phyloP scores from a whole-genome alignment of 2,329 filamentous ascomycete genomes.

The Fusarium sp. region DNA sequence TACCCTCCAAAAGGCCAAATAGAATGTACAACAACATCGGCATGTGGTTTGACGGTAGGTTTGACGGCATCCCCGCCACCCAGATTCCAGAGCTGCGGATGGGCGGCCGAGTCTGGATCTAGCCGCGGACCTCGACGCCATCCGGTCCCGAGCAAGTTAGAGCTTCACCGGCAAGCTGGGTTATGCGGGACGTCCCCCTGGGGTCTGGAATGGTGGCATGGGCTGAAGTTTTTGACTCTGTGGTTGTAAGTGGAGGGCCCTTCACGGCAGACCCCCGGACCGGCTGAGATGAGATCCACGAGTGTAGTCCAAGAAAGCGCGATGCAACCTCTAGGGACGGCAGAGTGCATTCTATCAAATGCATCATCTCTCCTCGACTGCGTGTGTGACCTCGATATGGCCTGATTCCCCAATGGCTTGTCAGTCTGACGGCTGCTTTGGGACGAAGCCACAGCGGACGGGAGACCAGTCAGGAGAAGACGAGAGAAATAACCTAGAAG shows the following conservation, averaged over 20 bases:
- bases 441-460: slow-evolving; percentile 21
- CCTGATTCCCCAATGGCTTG: slow-evolving; percentile 25
- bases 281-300: slow-evolving; percentile 36
- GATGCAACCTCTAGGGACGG: slow-evolving; percentile 27
- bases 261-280: slow-evolving; percentile 17
- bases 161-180: background rate
- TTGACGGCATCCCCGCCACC: slow-evolving; percentile 8
- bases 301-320: background rate
- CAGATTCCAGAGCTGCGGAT: slow-evolving; percentile 8
- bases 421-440: slow-evolving; percentile 21
- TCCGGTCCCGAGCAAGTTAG: background rate
- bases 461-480: slow-evolving; percentile 12
- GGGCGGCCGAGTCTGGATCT: slow-evolving; percentile 7
- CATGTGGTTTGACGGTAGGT: slow-evolving; percentile 24
- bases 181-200: background rate
- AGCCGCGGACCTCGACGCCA: slow-evolving; percentile 9
- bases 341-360: slow-evolving; percentile 24
- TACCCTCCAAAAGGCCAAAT: background rate
- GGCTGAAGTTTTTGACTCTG: background rate
- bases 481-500: slow-evolving; percentile 33
- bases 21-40: slow-evolving; percentile 9
- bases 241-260: slow-evolving; percentile 1
- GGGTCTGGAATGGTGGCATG: slow-evolving; percentile 9
- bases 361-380: slow-evolving; percentile 10
- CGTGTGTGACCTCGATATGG: slow-evolving; percentile 34